phyloP scores from a whole-genome alignment of 805 yeast genomes.

The Nakazawaea wyomingensis region DNA sequence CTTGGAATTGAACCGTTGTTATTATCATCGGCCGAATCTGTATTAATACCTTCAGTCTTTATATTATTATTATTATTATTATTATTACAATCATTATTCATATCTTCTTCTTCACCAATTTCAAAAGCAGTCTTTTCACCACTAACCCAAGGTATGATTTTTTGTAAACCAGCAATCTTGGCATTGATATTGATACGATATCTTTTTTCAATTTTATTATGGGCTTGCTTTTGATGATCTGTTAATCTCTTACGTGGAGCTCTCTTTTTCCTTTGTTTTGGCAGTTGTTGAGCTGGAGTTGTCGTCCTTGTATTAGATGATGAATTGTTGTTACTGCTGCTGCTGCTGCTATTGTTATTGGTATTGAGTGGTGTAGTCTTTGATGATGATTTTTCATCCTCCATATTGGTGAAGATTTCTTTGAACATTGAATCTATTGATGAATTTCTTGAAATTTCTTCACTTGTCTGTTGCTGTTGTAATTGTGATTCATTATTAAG shows the following conservation, averaged over 20 bases:
- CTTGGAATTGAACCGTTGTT: constrained; percentile 24
- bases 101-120: constrained; percentile 23
- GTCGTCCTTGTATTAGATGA: neutral
- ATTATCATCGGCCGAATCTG: no score
- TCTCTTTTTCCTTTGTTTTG: constrained; percentile 36
- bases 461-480: neutral
- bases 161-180: constrained; percentile 62
- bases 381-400: constrained; percentile 2
- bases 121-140: constrained; percentile 60
- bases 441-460: constrained; percentile 6
- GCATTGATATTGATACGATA: constrained; percentile 69
- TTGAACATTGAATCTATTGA: constrained; percentile 13
- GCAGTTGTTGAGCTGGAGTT: constrained; percentile 9
- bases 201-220: constrained; percentile 66
- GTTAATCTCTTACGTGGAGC: constrained; percentile 53
- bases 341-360: neutral
- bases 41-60: no score
- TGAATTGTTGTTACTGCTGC: neutral
- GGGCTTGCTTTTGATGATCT: constrained; percentile 61
- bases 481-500: neutral
- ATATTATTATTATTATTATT: no score
- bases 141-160: constrained; percentile 64
- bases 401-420: constrained; percentile 11
- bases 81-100: constrained; percentile 9
- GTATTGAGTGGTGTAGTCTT: no score